Conservation (phyloP, 2,329 filamentous ascomycete genomes). For the Fusarium stilboides region DNA sequence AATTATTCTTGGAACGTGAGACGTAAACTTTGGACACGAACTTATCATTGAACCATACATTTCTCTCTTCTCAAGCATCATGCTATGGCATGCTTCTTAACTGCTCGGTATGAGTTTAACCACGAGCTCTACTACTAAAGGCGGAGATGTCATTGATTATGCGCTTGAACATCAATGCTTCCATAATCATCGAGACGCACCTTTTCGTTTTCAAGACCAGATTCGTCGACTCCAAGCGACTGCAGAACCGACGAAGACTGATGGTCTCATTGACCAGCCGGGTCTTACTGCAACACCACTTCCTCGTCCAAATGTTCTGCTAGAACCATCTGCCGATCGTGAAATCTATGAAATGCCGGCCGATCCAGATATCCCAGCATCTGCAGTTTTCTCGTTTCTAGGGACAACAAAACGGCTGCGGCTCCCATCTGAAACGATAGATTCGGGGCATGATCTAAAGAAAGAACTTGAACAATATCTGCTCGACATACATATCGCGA, state of each 20-base stretch:
- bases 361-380: not conserved
- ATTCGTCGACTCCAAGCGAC: conserved; percentile 39
- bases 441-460: conserved; percentile 42
- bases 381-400: conserved; percentile 8
- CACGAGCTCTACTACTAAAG: conserved; percentile 2
- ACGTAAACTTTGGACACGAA: not conserved
- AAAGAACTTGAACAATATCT: conserved; percentile 46
- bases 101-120: conserved; percentile 18
- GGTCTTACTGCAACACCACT: conserved; percentile 36
- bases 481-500: conserved; percentile 33
- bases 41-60: not conserved
- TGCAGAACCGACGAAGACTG: conserved; percentile 5
- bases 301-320: conserved; percentile 27
- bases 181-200: conserved; percentile 39
- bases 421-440: conserved; percentile 45
- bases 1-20: not conserved
- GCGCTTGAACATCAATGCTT: conserved; percentile 51
- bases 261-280: conserved; percentile 45
- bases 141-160: conserved; percentile 46
- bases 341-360: not conserved
- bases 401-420: conserved; percentile 23
- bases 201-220: conserved; percentile 50
- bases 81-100: not conserved
- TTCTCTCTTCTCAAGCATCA: not conserved
- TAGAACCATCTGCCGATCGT: conserved; percentile 14